Evolutionary conservation across 108 stramenopile genomes (phyloP), one percentile per base, ranked within the genome.

Genomic region (Nitzschia palea): DNA sequence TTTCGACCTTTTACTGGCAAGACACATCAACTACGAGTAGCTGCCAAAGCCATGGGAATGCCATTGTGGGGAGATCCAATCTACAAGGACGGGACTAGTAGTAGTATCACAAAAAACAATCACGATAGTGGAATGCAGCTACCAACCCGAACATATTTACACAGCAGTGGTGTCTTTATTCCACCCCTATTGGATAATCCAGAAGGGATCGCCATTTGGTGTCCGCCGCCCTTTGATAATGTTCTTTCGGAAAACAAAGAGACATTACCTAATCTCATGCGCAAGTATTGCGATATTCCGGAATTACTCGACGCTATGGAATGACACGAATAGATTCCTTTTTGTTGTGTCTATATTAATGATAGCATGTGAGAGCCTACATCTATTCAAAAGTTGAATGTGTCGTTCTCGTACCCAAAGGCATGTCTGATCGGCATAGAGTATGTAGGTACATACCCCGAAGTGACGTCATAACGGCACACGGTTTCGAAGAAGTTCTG

Each of bases 21-120:
- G 70, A 90, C 92, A 9, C 92, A 93, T 78, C 92, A 93, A 63
- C 61, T 93, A 44, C 81, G 92, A 9, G 92, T 93, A 0, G 87
- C 92, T 0, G 87, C 92, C 27, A 93, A 93, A 62, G 59, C 80
- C 18, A 74, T 93, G 25, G 87, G 87, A 34, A 43, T 93, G 30
- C 83, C 88, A 27, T 65, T 93, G 43, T 29, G 84, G 44, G 88
- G 87, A 22, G 92, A 93, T 75, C 73, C 71, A n/a, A 62, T 86
- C 25, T 93, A 93, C 68, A 71, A 71, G 18, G 60, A 71, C 44
- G 61, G 60, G 15, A 36, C 28, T 29, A 36, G 33, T 14, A 51
- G 22, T 35, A 44, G 12, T n/a, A 30, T n/a, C 22, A 6, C 4
- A 14, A 30, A 33, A 8, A 57, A 57, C 30, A 57, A 33, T n/a